Percentiles rank a stretch among this genome's conserved stretches.
Conservation (phyloP, 2,329 filamentous ascomycete species). For the Cercospora canescens region DNA sequence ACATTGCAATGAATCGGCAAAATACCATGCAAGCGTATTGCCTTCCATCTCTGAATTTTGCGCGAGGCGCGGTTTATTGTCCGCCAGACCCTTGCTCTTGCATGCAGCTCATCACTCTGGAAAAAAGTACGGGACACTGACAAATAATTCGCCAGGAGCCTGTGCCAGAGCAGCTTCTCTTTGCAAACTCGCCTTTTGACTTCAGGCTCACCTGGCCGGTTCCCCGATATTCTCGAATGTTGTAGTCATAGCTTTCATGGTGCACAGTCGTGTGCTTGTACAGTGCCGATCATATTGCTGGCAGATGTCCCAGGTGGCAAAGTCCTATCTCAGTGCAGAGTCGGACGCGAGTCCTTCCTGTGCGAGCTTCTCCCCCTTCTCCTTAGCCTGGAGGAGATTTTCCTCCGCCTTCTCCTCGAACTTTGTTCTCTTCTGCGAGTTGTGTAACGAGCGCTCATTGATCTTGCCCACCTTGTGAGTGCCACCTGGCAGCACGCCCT, state of each 20-base stretch:
- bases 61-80: no score
- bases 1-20: no score
- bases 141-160: background rate
- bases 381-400: constrained; percentile 30
- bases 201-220: background rate
- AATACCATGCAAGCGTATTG: no score
- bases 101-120: no score
- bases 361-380: constrained; percentile 28
- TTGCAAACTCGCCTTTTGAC: background rate
- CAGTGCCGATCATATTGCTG: background rate
- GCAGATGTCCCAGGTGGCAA: background rate
- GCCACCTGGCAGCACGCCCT: constrained; percentile 35
- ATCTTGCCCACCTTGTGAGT: constrained; percentile 34
- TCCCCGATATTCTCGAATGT: background rate
- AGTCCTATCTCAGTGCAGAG: constrained; percentile 15
- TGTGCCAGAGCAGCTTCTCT: background rate
- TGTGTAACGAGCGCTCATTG: constrained; percentile 30
- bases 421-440: constrained; percentile 31
- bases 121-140: no score
- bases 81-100: background rate
- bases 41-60: no score
- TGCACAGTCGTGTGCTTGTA: background rate
- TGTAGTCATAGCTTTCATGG: background rate
- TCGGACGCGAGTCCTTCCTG: constrained; percentile 22
- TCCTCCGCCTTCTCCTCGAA: constrained; percentile 29